Percentiles rank a stretch among this genome's conserved stretches.
Conservation (phyloP, 352 stramenopile genomes). For the Phytophthora pistaciae region DNA sequence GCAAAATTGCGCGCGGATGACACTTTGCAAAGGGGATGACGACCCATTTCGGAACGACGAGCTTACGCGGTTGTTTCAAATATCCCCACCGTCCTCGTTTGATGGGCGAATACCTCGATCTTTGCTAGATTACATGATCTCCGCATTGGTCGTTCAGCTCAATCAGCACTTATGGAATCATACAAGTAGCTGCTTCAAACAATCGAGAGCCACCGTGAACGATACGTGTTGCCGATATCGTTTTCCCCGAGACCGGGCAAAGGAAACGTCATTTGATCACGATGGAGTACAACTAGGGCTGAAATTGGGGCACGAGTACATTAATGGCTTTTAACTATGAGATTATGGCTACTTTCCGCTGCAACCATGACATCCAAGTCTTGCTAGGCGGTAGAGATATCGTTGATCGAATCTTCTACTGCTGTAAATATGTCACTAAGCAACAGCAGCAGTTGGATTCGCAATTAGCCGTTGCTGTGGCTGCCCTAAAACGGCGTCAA, state of each 20-base stretch:
- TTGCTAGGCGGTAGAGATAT: slow-evolving; percentile 11
- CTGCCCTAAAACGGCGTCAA: slow-evolving; percentile 1
- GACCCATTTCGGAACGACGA: slow-evolving; percentile 9
- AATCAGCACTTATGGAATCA: slow-evolving; percentile 21
- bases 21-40: slow-evolving; percentile 1
- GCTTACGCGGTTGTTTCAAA: background rate
- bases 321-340: slow-evolving; percentile 15
- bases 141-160: slow-evolving; percentile 1
- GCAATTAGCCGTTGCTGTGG: slow-evolving; percentile 2
- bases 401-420: slow-evolving; percentile 9
- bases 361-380: slow-evolving; percentile 1
- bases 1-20: background rate
- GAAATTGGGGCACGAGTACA: slow-evolving; percentile 6
- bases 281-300: background rate
- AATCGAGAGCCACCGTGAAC: background rate
- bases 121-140: slow-evolving; percentile 15
- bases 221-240: background rate
- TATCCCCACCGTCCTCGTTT: background rate
- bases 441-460: slow-evolving; percentile 8
- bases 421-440: slow-evolving; percentile 20
- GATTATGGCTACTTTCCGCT: slow-evolving; percentile 15
- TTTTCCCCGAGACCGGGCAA: slow-evolving; percentile 1
- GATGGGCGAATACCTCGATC: background rate
- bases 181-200: slow-evolving; percentile 12
- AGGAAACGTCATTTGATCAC: background rate